These are phyloP conservation scores for Xanthoceras sorbifolium DNA, from an alignment of 345 rosid genomes.

Conservation along the genomic window DNA sequence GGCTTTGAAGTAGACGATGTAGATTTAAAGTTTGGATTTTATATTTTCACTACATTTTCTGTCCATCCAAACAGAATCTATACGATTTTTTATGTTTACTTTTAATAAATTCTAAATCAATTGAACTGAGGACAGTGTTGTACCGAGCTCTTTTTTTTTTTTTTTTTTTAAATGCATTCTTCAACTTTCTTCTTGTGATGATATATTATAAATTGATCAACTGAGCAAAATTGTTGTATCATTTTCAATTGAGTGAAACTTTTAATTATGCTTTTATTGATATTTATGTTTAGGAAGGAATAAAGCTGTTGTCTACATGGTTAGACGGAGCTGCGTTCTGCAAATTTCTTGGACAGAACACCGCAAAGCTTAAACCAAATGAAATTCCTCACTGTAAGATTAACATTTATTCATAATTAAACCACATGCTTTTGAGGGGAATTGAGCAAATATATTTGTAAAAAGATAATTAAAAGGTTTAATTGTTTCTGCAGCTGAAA, in stretches of 20 bases:
- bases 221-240: neutral
- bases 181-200: neutral
- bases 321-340: constrained; percentile 74
- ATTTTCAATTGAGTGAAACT: neutral
- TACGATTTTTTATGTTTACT: neutral
- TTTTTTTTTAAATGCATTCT: neutral
- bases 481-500: constrained; percentile 69
- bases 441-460: neutral
- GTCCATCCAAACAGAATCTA: neutral
- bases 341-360: constrained; percentile 62
- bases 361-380: constrained; percentile 61
- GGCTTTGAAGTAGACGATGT: neutral
- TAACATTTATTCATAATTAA: neutral
- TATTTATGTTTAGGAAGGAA: constrained; percentile 60
- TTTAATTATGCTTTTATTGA: neutral
- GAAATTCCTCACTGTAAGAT: constrained; percentile 77
- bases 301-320: constrained; percentile 81
- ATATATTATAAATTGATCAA: neutral
- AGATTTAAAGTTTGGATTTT: too few relatives aligned
- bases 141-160: neutral
- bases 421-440: neutral
- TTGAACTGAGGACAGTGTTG: neutral
- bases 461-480: constrained; percentile 10
- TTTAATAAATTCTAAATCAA: neutral
- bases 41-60: too few relatives aligned